phyloP scores from a whole-genome alignment of 164 flowering plant genomes.

The Houttuynia cordata region DNA sequence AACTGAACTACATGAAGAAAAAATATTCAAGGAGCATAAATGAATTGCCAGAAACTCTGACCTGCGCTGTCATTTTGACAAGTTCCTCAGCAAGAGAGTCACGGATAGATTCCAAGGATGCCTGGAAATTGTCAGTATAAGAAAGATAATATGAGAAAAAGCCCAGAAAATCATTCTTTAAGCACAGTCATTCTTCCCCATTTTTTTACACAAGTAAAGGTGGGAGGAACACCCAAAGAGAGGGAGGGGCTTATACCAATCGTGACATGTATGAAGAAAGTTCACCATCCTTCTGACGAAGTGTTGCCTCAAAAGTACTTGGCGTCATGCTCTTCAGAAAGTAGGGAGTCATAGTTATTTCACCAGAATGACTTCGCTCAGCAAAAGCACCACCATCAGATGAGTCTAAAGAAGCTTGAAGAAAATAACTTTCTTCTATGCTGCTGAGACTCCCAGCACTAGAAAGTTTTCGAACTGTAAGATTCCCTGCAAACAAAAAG shows the following conservation, averaged over 20 bases:
- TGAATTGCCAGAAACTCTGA: slow-evolving; percentile 10
- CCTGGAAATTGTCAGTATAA: slow-evolving; percentile 23
- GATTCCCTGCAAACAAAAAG: slow-evolving; percentile 29
- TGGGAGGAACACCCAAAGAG: background rate
- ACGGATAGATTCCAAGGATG: slow-evolving; percentile 90
- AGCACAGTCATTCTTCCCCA: background rate
- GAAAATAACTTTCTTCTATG: slow-evolving; percentile 90
- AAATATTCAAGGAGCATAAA: background rate
- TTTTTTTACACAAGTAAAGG: background rate
- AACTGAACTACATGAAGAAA: background rate
- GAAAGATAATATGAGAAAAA: background rate
- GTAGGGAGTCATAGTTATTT: slow-evolving; percentile 53
- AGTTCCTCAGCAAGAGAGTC: slow-evolving; percentile 97
- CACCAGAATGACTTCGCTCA: slow-evolving; percentile 54
- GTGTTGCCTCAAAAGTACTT: slow-evolving; percentile 74
- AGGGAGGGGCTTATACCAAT: slow-evolving; percentile 42
- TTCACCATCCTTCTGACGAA: slow-evolving; percentile 98
- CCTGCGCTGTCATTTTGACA: slow-evolving; percentile 93
- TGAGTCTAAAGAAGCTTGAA: slow-evolving; percentile 88
- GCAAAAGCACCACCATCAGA: slow-evolving; percentile 38
- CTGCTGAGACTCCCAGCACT: slow-evolving; percentile 84
- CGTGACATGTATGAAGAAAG: slow-evolving; percentile 94
- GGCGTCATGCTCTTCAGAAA: slow-evolving; percentile 87
- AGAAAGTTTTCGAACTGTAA: slow-evolving; percentile 53
- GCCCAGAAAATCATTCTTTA: background rate